Base-by-base conservation (phyloP, 202 grass and related monocot genomes). In the Miscanthus sacchariflorus region DNA sequence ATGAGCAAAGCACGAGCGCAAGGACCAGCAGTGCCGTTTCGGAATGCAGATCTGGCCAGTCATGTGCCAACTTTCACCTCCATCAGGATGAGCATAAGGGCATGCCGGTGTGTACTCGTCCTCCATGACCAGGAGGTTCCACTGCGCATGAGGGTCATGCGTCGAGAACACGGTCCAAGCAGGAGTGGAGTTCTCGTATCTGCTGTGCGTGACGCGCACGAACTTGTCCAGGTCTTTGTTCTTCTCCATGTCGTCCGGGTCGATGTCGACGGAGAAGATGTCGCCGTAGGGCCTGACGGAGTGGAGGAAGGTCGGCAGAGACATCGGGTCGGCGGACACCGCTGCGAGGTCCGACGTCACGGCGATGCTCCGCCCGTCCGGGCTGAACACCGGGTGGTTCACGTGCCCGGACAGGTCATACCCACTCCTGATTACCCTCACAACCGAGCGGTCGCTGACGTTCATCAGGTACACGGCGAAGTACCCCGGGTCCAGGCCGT, bases 361-460 rank as follows among this genome's bases (percentile, higher is more conserved):
- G 44, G 30, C 45, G 28, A 82, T 13, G 80, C 66, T 82, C 63
- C 65, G 28, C 7, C 67, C 39, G 40, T 90, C 91, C 0, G 85
- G 88, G 17, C 85, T 90, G 81, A 93, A 90, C 6, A 93, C 64
- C 0, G 85, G 88, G 70, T 90, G 85, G 77, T 90, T 93, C 6
- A 93, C 82, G 44, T 90, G 88, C 4, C 91, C 91, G 9, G 83
- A 13, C 24, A 30, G 24, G 64, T 66, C 63, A 10, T 30, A 67
- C 10, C n/a, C 63, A 13, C 21, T 66, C 0, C 43, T n/a, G 12
- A 90, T 45, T 1, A 75, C 18, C 38, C 36, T 2, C 18, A 66
- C 63, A 23, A 65, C 23, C 63, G 63, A 27, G 24, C 14, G 44
- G 73, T 82, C 42, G 23, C 11, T 48, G 0, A 19, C 81, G 4